phyloP scores from a whole-genome alignment of 345 rosid species.

The Camelina sativa region DNA sequence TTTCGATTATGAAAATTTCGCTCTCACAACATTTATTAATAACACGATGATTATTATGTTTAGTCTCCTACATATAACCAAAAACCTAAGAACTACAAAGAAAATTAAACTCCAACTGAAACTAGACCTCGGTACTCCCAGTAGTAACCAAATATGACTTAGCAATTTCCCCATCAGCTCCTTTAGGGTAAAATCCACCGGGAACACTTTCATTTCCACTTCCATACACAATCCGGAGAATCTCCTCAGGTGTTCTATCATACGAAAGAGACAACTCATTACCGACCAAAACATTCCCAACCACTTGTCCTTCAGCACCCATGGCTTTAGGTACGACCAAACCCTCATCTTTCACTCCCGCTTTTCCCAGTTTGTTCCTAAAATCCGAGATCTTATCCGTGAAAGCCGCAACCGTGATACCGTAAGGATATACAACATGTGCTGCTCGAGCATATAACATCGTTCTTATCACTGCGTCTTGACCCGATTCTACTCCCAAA shows the following conservation, averaged over 20 bases:
- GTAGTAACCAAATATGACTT: slow-evolving; percentile 42
- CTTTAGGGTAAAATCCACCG: slow-evolving; percentile 74
- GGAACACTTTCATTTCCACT: slow-evolving; percentile 59
- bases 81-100: slow-evolving; percentile 28
- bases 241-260: slow-evolving; percentile 63
- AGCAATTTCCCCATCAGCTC: slow-evolving; percentile 68
- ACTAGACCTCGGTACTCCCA: slow-evolving; percentile 13
- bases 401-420: slow-evolving; percentile 43
- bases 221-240: slow-evolving; percentile 69
- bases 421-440: slow-evolving; percentile 45
- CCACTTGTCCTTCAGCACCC: slow-evolving; percentile 59
- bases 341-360: slow-evolving; percentile 65
- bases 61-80: slow-evolving; percentile 13
- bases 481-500: slow-evolving; percentile 81
- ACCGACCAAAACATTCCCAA: slow-evolving; percentile 68
- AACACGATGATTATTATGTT: slow-evolving; percentile 9
- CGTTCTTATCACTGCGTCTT: slow-evolving; percentile 75
- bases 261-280: slow-evolving; percentile 53
- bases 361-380: slow-evolving; percentile 38
- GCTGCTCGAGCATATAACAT: slow-evolving; percentile 52
- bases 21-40: slow-evolving; percentile 14
- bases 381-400: slow-evolving; percentile 36
- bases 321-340: slow-evolving; percentile 41
- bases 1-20: background rate
- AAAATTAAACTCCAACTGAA: slow-evolving; percentile 19